Evolutionary conservation across 257 asterid genomes (phyloP).

Genomic region (Eustoma russellianum): DNA sequence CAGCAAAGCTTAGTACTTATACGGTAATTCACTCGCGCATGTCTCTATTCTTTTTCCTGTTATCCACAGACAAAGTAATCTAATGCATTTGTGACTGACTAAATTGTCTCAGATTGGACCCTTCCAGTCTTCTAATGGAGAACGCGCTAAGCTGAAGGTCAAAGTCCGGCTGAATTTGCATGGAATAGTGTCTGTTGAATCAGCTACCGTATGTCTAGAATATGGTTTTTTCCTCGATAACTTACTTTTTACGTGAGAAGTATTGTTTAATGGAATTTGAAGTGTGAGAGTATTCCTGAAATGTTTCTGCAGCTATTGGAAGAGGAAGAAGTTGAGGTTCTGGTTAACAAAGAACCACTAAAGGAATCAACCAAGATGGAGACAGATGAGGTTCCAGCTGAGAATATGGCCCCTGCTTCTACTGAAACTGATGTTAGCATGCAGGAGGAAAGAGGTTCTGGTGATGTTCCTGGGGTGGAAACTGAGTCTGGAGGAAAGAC

Average conservation of each 20-base stretch:
- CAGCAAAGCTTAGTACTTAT: constrained; percentile 67
- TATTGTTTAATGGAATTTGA: not conserved
- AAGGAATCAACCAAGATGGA: constrained; percentile 73
- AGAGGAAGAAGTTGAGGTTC: constrained; percentile 79
- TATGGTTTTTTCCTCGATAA: not conserved
- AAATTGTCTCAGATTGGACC: constrained; percentile 55
- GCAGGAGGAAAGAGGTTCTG: constrained; percentile 46
- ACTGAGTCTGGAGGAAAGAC: constrained; percentile 63
- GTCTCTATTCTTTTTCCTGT: no score
- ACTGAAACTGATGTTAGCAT: constrained; percentile 47
- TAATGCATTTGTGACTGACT: not conserved
- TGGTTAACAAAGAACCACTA: constrained; percentile 40
- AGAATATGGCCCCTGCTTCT: constrained; percentile 29
- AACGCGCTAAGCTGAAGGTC: constrained; percentile 63
- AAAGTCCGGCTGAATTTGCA: constrained; percentile 79
- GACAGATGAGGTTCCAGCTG: constrained; percentile 43
- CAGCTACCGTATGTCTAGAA: constrained; percentile 56
- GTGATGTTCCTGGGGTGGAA: constrained; percentile 50
- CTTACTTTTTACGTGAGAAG: no score
- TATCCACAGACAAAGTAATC: not conserved
- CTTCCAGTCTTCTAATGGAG: constrained; percentile 55
- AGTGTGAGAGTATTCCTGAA: not conserved
- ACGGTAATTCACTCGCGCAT: no score
- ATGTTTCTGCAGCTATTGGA: constrained; percentile 55
- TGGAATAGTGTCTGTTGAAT: constrained; percentile 71